Percentiles rank a stretch among this genome's conserved stretches.
Conservation (phyloP, 768 basidiomycete genomes). For the Lactarius quietus region DNA sequence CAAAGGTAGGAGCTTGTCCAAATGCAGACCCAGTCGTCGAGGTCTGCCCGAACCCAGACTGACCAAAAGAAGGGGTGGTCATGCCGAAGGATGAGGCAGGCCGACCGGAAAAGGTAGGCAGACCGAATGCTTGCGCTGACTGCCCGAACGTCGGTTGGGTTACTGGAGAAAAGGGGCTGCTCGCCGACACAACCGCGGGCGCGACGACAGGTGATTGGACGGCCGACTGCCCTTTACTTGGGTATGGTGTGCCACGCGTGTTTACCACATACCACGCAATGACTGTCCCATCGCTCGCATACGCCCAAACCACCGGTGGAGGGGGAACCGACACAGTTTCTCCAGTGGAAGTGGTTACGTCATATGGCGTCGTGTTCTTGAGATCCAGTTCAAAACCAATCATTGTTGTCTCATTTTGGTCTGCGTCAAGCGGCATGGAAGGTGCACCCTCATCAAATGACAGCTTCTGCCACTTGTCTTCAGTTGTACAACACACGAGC, state of each 20-base stretch:
- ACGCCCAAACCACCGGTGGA: conserved; percentile 67
- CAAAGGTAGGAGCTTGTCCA: conserved; percentile 18
- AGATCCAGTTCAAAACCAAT: conserved; percentile 64
- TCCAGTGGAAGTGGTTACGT: conserved; percentile 39
- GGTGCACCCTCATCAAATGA: conserved; percentile 48
- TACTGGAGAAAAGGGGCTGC: conserved; percentile 14
- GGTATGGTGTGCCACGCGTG: conserved; percentile 48
- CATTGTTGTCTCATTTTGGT: conserved; percentile 66
- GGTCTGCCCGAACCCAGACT: conserved; percentile 21
- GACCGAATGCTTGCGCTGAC: conserved; percentile 29
- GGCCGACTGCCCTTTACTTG: conserved; percentile 42
- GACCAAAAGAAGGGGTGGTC: conserved; percentile 31
- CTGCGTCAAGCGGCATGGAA: conserved; percentile 64
- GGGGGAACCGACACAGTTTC: conserved; percentile 43
- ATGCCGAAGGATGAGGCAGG: conserved; percentile 27
- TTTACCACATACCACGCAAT: conserved; percentile 71
- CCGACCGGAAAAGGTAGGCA: conserved; percentile 14
- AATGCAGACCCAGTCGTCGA: conserved; percentile 16
- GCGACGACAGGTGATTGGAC: conserved; percentile 14
- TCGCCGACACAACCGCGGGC: conserved; percentile 5
- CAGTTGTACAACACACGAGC: conserved; percentile 36
- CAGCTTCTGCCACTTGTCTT: conserved; percentile 44
- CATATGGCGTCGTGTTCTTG: conserved; percentile 45
- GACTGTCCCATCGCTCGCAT: conserved; percentile 74
- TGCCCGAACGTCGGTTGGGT: conserved; percentile 28